Base-by-base conservation (phyloP, 1,284 basidiomycete genomes). In the Pascua guehoae region DNA sequence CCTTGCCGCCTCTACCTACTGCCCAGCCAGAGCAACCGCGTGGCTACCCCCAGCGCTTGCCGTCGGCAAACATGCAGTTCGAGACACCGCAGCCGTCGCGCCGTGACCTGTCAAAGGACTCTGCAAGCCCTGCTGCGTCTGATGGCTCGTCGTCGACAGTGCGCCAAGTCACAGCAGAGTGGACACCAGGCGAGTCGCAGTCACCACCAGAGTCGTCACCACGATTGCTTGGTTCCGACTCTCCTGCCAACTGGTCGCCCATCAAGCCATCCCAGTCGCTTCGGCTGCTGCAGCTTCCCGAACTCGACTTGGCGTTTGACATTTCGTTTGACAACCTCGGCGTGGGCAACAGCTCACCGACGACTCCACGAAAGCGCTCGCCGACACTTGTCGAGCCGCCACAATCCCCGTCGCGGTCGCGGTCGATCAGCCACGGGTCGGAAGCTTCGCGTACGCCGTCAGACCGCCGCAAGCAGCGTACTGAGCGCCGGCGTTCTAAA, bases 271-370 rank as follows among this genome's bases (percentile, higher is more conserved):
- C 24, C 24, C 24, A 67, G 7, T 69, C 71, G 5, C 58, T 74
- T 7, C 68, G 72, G 57, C 61, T 76, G 1, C 62, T 76, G 10
- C 64, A 70, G 39, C 61, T 76, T 14, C 76, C 76, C 0, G 70
- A 75, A n/a, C 64, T 78, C 14, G 74, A 78, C 55, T 64, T 77
- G 15, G 66, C 67, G 15, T 69, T 78, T 24, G 68, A 70, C 51
- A 65, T 69, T 24, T 56, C 58, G 12, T 73, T 77, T 41, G 71
- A 75, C 48, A 62, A 61, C 11, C 44, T 51, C 17, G 56, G 47
- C 36, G 39, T 17, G 32, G 37, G 56, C 36, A 46, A 44, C 45
- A 59, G 61, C 16, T 69, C 73, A 8, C 74, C 74, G 3, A 51
- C 66, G 1, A 70, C 70, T 8, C 70, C 70, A 8, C 53, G 64